Percentiles rank a stretch among this genome's conserved stretches.
phyloP scores from a whole-genome alignment of 2,329 filamentous ascomycete genomes.

The Alternaria arbusti region DNA sequence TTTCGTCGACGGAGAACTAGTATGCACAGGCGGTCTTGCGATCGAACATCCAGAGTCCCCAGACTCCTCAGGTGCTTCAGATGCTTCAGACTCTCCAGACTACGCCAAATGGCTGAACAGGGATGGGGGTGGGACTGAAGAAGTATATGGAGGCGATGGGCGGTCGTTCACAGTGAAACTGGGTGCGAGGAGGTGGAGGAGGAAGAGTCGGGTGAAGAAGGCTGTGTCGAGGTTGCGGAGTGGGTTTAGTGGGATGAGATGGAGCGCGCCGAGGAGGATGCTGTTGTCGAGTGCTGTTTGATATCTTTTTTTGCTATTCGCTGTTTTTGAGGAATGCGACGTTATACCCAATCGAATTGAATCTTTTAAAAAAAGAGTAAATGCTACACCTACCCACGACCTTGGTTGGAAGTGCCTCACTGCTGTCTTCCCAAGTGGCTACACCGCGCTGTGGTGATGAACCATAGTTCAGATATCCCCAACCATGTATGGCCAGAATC shows the following conservation, averaged over 20 bases:
- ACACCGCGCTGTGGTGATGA: background rate
- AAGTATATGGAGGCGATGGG: background rate
- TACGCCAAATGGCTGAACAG: background rate
- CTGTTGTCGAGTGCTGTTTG: background rate
- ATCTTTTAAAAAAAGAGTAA: background rate
- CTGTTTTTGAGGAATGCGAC: background rate
- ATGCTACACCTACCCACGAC: accelerated
- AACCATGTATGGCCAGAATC: background rate
- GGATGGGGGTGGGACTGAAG: background rate
- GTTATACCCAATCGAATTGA: background rate
- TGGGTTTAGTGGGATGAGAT: no score
- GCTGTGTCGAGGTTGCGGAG: background rate
- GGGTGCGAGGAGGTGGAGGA: background rate
- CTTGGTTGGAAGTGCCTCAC: background rate
- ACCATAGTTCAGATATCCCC: background rate
- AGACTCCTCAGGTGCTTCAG: no score
- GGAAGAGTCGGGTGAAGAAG: background rate
- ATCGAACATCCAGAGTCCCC: background rate
- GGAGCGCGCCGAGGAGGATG: no score
- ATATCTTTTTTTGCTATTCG: background rate
- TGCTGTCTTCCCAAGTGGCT: background rate
- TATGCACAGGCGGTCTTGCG: background rate
- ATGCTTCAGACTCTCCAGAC: background rate
- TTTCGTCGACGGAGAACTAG: background rate
- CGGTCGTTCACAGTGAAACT: background rate